Evolutionary conservation across 768 basidiomycete genomes (phyloP).

Genomic region (Arthromyces matolae): DNA sequence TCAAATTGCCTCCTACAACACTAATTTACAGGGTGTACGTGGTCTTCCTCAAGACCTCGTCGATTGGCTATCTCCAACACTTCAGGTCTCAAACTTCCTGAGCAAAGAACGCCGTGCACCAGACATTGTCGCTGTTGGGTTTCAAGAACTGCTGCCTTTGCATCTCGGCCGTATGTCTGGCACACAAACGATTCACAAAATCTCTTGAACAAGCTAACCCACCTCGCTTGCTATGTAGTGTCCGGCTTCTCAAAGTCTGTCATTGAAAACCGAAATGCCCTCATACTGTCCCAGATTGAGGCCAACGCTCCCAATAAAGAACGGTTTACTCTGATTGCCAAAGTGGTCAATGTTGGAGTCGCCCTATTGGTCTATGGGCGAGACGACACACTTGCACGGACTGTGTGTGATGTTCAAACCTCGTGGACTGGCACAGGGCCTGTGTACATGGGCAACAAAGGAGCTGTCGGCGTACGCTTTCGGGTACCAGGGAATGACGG

Average conservation of each 20-base stretch:
- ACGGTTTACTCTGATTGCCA: constrained; percentile 73
- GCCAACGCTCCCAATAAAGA: constrained; percentile 68
- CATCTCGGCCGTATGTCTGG: constrained; percentile 73
- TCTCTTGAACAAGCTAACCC: constrained; percentile 7
- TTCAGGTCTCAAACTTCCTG: constrained; percentile 73
- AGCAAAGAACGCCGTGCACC: constrained; percentile 62
- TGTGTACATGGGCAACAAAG: constrained; percentile 89
- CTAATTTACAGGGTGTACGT: constrained; percentile 75
- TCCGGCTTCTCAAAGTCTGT: constrained; percentile 72
- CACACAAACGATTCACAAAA: not conserved
- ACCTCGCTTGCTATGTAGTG: constrained; percentile 47
- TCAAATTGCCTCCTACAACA: constrained; percentile 88
- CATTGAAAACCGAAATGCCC: constrained; percentile 61
- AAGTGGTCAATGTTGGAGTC: constrained; percentile 81
- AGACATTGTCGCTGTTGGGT: constrained; percentile 86
- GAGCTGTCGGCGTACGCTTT: constrained; percentile 86
- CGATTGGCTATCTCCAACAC: constrained; percentile 85
- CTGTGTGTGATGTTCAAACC: constrained; percentile 63
- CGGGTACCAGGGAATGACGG: constrained; percentile 57
- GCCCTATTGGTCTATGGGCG: constrained; percentile 84
- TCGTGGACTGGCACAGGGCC: constrained; percentile 73
- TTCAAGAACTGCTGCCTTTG: constrained; percentile 89
- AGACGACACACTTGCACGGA: constrained; percentile 61
- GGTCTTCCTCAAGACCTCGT: constrained; percentile 83
- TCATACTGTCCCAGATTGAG: constrained; percentile 75